Conservation (phyloP, 768 basidiomycete species). For the Erythrobasidium yunnanense region DNA sequence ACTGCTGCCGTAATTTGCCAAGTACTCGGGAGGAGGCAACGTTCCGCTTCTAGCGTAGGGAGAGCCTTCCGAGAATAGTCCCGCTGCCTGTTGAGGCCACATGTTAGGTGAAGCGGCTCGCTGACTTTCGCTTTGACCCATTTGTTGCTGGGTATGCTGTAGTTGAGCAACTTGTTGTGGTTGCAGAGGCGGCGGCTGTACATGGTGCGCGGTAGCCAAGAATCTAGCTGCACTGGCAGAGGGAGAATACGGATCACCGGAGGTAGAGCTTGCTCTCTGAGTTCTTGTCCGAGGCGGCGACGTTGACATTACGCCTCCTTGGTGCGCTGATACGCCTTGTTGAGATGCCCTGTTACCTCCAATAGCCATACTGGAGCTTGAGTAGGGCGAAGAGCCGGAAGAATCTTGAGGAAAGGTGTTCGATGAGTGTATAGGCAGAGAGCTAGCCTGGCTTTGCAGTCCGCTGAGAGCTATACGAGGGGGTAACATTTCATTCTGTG, state of each 20-base stretch:
- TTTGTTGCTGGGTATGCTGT: background rate
- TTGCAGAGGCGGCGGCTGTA: constrained; percentile 18
- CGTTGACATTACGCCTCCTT: background rate
- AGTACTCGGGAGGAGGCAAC: too few relatives aligned
- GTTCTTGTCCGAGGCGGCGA: background rate
- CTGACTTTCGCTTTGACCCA: background rate
- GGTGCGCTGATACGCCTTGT: too few relatives aligned
- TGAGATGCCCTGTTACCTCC: too few relatives aligned
- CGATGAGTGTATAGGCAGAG: too few relatives aligned
- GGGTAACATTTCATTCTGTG: background rate
- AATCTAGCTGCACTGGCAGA: constrained; percentile 20
- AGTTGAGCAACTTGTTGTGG: background rate
- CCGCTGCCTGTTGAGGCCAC: background rate
- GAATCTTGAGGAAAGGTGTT: too few relatives aligned
- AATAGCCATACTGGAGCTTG: too few relatives aligned
- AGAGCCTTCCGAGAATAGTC: background rate
- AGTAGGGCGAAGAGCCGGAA: too few relatives aligned
- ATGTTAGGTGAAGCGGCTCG: background rate
- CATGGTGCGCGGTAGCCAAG: constrained; percentile 16
- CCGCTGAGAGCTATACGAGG: background rate
- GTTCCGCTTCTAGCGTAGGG: too few relatives aligned
- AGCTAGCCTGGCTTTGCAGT: too few relatives aligned
- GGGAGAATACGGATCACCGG: constrained; percentile 19
- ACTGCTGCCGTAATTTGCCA: too few relatives aligned
- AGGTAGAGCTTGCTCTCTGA: background rate